A percentile compares a stretch with the other conserved stretches of the same genome.
These are phyloP conservation scores for Euphorbia peplus DNA, from an alignment of 345 rosid genomes.

Conservation along the genomic window DNA sequence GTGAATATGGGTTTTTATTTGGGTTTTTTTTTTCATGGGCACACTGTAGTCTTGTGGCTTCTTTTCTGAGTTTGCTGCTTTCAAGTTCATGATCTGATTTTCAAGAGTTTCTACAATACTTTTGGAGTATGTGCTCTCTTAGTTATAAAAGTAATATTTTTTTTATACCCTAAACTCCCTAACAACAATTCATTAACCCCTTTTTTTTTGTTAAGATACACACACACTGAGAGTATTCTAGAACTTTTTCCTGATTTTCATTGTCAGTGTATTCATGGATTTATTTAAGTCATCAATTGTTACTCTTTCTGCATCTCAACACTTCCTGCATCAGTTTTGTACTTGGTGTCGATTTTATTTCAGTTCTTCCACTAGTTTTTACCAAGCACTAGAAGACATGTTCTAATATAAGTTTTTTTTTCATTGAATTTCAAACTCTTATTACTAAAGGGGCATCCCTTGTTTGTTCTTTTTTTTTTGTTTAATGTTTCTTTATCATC, in stretches of 20 bases:
- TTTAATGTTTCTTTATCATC: neutral
- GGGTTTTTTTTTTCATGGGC: neutral
- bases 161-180: too few species aligned
- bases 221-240: too few species aligned
- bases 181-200: too few species aligned
- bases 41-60: too few species aligned
- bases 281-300: neutral
- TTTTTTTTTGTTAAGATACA: too few species aligned
- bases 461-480: too few species aligned
- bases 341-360: neutral
- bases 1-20: neutral
- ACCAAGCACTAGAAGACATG: neutral
- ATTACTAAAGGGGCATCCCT: too few species aligned
- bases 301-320: neutral
- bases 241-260: too few species aligned
- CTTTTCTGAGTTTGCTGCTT: neutral
- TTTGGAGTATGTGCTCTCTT: too few species aligned
- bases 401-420: neutral
- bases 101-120: too few species aligned
- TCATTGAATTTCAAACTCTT: neutral
- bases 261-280: neutral
- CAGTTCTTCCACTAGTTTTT: neutral
- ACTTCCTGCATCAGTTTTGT: neutral
- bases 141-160: too few species aligned
- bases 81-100: neutral